Evolutionary conservation across 495 filamentous ascomycete genomes (phyloP).

Genomic region (Cenococcum geophilum): DNA sequence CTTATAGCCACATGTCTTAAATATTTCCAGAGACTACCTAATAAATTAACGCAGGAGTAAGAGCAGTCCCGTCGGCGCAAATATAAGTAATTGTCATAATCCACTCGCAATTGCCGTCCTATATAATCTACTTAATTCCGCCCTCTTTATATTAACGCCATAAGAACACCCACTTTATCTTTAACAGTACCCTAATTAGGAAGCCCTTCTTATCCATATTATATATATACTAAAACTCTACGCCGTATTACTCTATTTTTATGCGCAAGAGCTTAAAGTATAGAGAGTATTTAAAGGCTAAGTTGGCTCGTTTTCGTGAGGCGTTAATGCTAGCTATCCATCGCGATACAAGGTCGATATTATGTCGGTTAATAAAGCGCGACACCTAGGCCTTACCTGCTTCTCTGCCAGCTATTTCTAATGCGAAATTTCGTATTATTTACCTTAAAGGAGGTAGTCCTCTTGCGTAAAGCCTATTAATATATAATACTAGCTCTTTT

Average conservation of each 20-base stretch:
- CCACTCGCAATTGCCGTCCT: too few relatives aligned
- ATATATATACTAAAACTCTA: neutral
- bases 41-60: slow-evolving; percentile 1
- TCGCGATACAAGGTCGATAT: neutral
- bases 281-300: neutral
- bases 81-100: neutral
- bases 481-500: neutral
- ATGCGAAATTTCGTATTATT: too few relatives aligned
- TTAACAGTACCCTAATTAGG: neutral
- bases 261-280: neutral
- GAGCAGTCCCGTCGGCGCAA: too few relatives aligned
- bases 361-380: neutral
- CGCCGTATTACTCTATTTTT: neutral
- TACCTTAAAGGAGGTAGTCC: too few relatives aligned
- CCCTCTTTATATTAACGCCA: neutral
- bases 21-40: neutral
- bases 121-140: neutral
- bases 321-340: neutral
- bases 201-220: too few relatives aligned
- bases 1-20: neutral
- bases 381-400: neutral
- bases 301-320: neutral
- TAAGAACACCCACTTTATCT: neutral
- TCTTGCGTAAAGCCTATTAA: neutral
- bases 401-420: neutral